These are phyloP conservation scores for Thalassiosira exigua DNA, from an alignment of 352 stramenopile species.

Conservation along the genomic window DNA sequence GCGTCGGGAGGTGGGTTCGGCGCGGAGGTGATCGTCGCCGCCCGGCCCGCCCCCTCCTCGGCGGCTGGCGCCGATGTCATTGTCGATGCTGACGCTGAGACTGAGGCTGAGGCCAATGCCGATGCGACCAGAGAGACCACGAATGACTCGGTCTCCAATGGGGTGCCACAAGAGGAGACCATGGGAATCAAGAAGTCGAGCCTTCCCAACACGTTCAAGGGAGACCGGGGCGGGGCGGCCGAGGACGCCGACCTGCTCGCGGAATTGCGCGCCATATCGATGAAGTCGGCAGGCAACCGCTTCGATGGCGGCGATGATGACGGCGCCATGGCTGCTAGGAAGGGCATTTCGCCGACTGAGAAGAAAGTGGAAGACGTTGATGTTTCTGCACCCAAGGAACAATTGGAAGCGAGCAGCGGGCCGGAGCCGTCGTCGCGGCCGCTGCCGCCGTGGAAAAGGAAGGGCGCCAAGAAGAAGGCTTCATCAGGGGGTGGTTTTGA, in stretches of 20 bases:
- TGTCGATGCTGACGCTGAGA: background rate
- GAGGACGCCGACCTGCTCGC: constrained; percentile 55
- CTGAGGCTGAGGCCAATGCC: background rate
- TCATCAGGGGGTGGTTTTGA: background rate
- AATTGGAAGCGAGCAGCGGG: background rate
- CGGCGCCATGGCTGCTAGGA: background rate
- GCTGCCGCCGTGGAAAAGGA: constrained; percentile 7
- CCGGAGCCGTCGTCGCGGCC: background rate
- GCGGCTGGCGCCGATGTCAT: background rate
- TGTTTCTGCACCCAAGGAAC: background rate
- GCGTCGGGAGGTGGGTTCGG: background rate
- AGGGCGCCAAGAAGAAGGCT: constrained; percentile 3
- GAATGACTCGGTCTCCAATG: background rate
- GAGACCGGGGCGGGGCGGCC: constrained; percentile 46
- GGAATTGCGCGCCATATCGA: constrained; percentile 64
- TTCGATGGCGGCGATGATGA: constrained; percentile 35
- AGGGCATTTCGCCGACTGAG: background rate
- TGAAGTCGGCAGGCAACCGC: constrained; percentile 42
- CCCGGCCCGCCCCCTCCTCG: background rate
- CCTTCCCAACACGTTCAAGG: constrained; percentile 46
- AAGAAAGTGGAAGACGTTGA: background rate
- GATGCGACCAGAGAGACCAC: background rate
- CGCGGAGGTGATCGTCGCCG: constrained; percentile 8
- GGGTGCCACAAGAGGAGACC: background rate
- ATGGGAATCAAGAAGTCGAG: constrained; percentile 28